Conservation (phyloP, 1,284 basidiomycete species). For the Meripilus lineatus region DNA sequence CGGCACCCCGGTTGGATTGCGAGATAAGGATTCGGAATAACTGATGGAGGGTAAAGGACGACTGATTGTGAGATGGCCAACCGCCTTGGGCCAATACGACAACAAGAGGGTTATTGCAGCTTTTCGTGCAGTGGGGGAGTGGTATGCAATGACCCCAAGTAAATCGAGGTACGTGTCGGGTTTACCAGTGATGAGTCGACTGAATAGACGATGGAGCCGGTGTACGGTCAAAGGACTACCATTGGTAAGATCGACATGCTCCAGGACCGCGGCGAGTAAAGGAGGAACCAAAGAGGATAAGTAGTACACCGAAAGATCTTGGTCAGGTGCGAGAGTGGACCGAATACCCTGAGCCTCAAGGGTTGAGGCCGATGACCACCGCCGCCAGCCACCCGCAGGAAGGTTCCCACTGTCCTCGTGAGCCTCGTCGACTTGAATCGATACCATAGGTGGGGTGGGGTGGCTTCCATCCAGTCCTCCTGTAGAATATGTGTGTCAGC, state of each 20-base stretch:
- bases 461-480: too few species aligned
- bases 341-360: slow-evolving; percentile 32
- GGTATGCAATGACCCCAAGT: slow-evolving; percentile 66
- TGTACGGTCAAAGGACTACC: slow-evolving; percentile 35
- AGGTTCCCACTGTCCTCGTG: too few species aligned
- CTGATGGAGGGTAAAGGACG: slow-evolving; percentile 41
- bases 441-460: slow-evolving; percentile 38
- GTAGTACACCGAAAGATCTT: slow-evolving; percentile 50
- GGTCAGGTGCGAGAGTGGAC: slow-evolving; percentile 55
- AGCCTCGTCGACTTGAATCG: slow-evolving; percentile 57
- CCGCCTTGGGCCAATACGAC: slow-evolving; percentile 59
- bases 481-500: background rate
- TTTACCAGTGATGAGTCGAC: slow-evolving; percentile 56
- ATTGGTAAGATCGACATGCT: slow-evolving; percentile 38
- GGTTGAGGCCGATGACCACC: slow-evolving; percentile 20
- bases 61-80: slow-evolving; percentile 62
- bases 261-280: slow-evolving; percentile 55
- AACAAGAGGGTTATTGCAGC: slow-evolving; percentile 51
- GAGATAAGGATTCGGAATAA: slow-evolving; percentile 23
- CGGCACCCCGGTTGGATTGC: slow-evolving; percentile 5
- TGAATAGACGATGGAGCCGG: slow-evolving; percentile 52
- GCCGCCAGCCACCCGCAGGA: slow-evolving; percentile 23
- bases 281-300: slow-evolving; percentile 56
- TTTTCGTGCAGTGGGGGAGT: slow-evolving; percentile 48
- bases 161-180: slow-evolving; percentile 66